Base-by-base conservation (phyloP, 129 eudicot species). In the Flaveria linearis region DNA sequence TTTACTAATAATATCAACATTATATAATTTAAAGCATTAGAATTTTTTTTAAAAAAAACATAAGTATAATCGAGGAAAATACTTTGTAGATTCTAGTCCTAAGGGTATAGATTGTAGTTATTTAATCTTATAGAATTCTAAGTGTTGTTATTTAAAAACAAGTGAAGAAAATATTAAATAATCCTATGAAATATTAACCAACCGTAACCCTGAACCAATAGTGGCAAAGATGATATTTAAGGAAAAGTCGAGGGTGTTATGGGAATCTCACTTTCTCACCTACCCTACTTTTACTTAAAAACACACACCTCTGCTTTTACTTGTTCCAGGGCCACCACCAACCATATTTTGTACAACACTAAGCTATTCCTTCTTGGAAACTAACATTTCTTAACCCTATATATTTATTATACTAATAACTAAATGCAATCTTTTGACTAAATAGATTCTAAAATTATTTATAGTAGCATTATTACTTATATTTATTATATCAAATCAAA, bases 231-330 rank as follows among this genome's bases (percentile, higher is more conserved):
- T 49, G 62, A 39, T 8, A 77, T 5, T 69, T 70, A 71, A 71
- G 5, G 3, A 47, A 5, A 15, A 61, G 1, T 7, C 18, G 41
- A 49, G 82, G 82, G 82, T 71, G 36, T 18, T 47, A 9, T 39
- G 16, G 82, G 57, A 42, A 61, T 25, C 22, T 61, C 16, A 18
- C 42, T 17, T 60, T 62, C 73, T 79, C 78, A 79, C 73, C 83
- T 9, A 79, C 78, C 78, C 49, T 23, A 50, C 73, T 23, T 36
- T 36, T 36, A 36, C 41, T 36, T 36, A 0, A 36, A 36, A 5
- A 41, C 49, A 22, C 43, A 5, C 66, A 79, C 78, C 78, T 26
- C 67, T 79, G 78, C 77, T 78, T 78, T 78, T 58, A 70, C 72
- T 78, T 47, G 51, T 61, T 58, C 77, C 55, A 71, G 72, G 20